Evolutionary conservation across 768 basidiomycete species (phyloP).

Genomic region (Tylopilus subfusipes): DNA sequence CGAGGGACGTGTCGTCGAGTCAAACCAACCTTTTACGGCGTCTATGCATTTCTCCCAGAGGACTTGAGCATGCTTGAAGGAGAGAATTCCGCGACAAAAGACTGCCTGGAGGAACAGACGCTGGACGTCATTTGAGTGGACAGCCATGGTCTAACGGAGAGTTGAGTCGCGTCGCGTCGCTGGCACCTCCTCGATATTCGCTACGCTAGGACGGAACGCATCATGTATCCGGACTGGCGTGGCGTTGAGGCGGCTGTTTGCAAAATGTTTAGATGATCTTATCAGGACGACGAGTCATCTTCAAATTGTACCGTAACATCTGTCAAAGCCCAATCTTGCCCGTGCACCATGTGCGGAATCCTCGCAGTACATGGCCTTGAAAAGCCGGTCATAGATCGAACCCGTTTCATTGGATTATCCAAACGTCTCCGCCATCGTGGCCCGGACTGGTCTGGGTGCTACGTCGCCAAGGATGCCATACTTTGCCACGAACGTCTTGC

Average conservation of each 20-base stretch:
- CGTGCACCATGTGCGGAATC: slow-evolving; percentile 81
- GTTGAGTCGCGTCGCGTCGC: slow-evolving; percentile 3
- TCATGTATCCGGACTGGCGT: neutral
- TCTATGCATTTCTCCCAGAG: slow-evolving; percentile 68
- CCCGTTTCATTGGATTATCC: slow-evolving; percentile 77
- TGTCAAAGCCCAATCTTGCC: neutral
- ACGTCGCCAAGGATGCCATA: slow-evolving; percentile 75
- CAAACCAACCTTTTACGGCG: slow-evolving; percentile 57
- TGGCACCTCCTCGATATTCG: no score
- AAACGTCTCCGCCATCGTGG: slow-evolving; percentile 92
- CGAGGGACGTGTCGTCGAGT: neutral
- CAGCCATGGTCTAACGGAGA: slow-evolving; percentile 32
- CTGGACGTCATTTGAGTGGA: slow-evolving; percentile 59
- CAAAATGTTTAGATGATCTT: neutral
- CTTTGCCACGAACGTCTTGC: slow-evolving; percentile 96
- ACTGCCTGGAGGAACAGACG: slow-evolving; percentile 78
- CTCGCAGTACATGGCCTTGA: slow-evolving; percentile 79
- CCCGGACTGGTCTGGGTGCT: slow-evolving; percentile 98
- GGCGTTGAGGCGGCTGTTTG: neutral
- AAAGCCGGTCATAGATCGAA: slow-evolving; percentile 64
- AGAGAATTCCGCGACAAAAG: slow-evolving; percentile 65
- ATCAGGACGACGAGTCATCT: neutral
- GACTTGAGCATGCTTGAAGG: slow-evolving; percentile 57
- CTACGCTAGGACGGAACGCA: no score
- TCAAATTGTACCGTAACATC: no score